phyloP scores from a whole-genome alignment of 805 yeast genomes.

The Teunomyces aglyptinius region DNA sequence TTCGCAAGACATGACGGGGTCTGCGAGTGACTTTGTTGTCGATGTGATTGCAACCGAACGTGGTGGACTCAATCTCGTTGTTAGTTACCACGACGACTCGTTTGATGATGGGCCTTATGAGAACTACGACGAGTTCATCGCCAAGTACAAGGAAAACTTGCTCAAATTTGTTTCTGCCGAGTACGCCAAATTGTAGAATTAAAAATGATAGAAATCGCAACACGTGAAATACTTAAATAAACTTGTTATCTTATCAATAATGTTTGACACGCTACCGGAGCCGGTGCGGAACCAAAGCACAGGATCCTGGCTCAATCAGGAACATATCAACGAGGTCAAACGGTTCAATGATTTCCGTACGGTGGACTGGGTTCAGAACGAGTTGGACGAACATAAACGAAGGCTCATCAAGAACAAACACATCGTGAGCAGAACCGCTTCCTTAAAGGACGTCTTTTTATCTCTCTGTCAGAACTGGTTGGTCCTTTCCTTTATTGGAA shows the following conservation, averaged over 20 bases:
- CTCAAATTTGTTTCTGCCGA: slow-evolving; percentile 10
- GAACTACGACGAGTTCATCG: slow-evolving; percentile 23
- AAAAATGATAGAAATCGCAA: too few relatives aligned
- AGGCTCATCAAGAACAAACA: slow-evolving; percentile 21
- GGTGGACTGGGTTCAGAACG: slow-evolving; percentile 70
- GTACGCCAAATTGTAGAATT: not conserved
- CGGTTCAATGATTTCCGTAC: slow-evolving; percentile 63
- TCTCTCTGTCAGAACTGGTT: slow-evolving; percentile 62
- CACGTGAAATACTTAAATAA: not conserved
- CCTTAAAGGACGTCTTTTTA: slow-evolving; percentile 24
- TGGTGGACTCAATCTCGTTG: slow-evolving; percentile 36
- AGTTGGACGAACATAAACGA: slow-evolving; percentile 45
- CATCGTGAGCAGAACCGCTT: slow-evolving; percentile 10
- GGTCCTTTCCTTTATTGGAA: slow-evolving; percentile 72
- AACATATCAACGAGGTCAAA: slow-evolving; percentile 36
- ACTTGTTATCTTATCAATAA: not conserved
- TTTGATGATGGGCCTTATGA: slow-evolving; percentile 23
- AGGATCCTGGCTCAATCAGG: slow-evolving; percentile 41
- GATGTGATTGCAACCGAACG: slow-evolving; percentile 26
- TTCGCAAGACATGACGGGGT: slow-evolving; percentile 36
- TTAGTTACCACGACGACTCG: slow-evolving; percentile 27
- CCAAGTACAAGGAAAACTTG: slow-evolving; percentile 17
- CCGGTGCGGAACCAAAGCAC: slow-evolving; percentile 15
- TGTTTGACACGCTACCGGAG: not conserved
- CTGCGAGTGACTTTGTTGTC: slow-evolving; percentile 34